Conservation (phyloP, 257 asterid species). For the Oldenlandia corymbosa region DNA sequence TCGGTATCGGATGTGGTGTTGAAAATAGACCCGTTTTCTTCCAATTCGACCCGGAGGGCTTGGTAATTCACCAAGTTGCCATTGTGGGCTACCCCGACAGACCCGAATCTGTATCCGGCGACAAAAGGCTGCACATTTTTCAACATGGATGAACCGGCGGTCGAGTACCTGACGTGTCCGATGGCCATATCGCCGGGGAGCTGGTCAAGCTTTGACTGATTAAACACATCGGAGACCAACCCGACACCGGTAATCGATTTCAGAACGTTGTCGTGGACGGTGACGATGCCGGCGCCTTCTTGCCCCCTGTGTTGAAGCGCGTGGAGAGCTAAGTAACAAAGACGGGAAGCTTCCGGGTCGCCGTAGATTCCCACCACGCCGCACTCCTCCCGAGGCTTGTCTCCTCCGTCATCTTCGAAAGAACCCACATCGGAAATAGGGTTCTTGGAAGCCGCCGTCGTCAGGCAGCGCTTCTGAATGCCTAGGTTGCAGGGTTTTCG, state of each 20-base stretch:
- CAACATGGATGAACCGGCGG: conserved; percentile 91
- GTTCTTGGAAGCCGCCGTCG: conserved; percentile 31
- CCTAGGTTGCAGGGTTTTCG: conserved; percentile 1
- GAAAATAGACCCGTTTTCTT: conserved; percentile 80
- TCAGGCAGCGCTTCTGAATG: conserved; percentile 24
- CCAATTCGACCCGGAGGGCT: conserved; percentile 61
- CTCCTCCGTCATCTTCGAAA: conserved; percentile 32
- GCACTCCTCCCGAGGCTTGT: conserved; percentile 85
- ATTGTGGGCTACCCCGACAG: conserved; percentile 93
- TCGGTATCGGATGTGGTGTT: conserved; percentile 87
- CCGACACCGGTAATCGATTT: conserved; percentile 83
- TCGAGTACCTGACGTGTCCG: conserved; percentile 90
- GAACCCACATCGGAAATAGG: conserved; percentile 39
- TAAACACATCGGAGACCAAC: conserved; percentile 77
- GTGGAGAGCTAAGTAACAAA: conserved; percentile 74
- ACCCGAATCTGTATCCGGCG: conserved; percentile 78
- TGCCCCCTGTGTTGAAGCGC: conserved; percentile 97
- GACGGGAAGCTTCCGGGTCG: conserved; percentile 87
- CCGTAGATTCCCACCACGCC: conserved; percentile 94
- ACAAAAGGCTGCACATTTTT: conserved; percentile 97
- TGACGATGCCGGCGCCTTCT: conserved; percentile 90
- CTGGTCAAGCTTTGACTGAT: conserved; percentile 57
- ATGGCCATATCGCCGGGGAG: conserved; percentile 81
- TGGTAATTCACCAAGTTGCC: conserved; percentile 92
- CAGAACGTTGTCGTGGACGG: conserved; percentile 57